phyloP scores from a whole-genome alignment of 148 eudicot genomes.

The Amaranthus cruentus region DNA sequence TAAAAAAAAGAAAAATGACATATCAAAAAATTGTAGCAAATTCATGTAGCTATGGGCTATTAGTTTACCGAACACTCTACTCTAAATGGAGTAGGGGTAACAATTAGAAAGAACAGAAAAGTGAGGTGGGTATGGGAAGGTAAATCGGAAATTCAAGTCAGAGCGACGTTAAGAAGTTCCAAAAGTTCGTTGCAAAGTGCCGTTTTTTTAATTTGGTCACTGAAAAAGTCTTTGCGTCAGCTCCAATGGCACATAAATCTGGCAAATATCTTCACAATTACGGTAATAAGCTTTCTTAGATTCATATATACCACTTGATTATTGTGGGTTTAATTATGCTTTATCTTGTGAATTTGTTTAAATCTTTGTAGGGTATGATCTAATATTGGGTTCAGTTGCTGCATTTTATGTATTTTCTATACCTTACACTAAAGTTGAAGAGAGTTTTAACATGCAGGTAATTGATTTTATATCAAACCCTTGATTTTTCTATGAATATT shows the following conservation, averaged over 20 bases:
- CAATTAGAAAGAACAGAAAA: no score
- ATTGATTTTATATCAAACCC: background rate
- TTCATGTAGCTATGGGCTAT: no score
- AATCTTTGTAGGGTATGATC: conserved; percentile 61
- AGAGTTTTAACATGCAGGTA: conserved; percentile 98
- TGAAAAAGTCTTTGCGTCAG: background rate
- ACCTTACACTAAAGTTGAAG: conserved; percentile 98
- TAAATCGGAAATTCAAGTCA: no score
- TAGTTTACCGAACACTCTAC: no score
- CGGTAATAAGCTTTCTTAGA: conserved; percentile 24
- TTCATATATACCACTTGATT: background rate
- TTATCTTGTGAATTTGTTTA: background rate
- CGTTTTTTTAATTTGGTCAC: background rate
- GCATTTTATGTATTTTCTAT: conserved; percentile 75
- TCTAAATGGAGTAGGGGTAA: no score
- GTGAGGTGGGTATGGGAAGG: no score
- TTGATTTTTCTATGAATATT: background rate
- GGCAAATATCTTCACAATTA: conserved; percentile 35
- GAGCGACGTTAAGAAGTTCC: background rate
- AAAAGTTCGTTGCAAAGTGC: background rate
- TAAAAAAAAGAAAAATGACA: no score
- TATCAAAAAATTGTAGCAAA: no score
- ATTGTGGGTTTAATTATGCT: background rate
- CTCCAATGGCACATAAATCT: conserved; percentile 36
- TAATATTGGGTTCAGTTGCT: conserved; percentile 75